Conservation (phyloP, 495 filamentous ascomycete genomes). For the Mytilinidion resinicola region DNA sequence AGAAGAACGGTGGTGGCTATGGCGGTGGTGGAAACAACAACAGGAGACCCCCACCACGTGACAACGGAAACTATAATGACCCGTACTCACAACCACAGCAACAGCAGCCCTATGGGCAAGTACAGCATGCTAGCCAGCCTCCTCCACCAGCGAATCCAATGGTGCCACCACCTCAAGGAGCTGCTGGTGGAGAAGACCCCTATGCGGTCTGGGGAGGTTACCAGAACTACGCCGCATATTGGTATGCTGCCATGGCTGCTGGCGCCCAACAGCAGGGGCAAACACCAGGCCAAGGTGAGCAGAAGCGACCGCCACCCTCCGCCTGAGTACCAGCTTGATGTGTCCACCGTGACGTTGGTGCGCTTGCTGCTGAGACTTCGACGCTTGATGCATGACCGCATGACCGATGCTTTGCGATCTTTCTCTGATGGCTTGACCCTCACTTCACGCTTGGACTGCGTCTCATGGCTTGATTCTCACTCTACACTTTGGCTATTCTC, state of each 20-base stretch:
- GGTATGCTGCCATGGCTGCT: slow-evolving; percentile 47
- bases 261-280: slow-evolving; percentile 31
- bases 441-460: neutral
- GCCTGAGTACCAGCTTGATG: slow-evolving; percentile 12
- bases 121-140: slow-evolving; percentile 19
- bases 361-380: slow-evolving; percentile 21
- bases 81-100: slow-evolving; percentile 44
- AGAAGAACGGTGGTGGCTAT: slow-evolving; percentile 42
- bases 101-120: slow-evolving; percentile 34
- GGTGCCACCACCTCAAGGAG: slow-evolving; percentile 41
- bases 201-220: slow-evolving; percentile 64
- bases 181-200: slow-evolving; percentile 43
- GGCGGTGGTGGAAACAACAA: slow-evolving; percentile 36
- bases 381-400: slow-evolving; percentile 22
- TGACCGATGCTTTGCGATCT: slow-evolving; percentile 14
- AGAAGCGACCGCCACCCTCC: slow-evolving; percentile 18
- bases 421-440: slow-evolving; percentile 14
- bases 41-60: slow-evolving; percentile 14
- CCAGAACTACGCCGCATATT: slow-evolving; percentile 55
- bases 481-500: neutral
- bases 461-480: slow-evolving; percentile 15
- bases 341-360: slow-evolving; percentile 20
- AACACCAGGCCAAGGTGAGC: slow-evolving; percentile 13
- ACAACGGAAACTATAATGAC: slow-evolving; percentile 35
- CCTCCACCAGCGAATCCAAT: slow-evolving; percentile 27